Conservation (phyloP, 352 stramenopile species). For the Phytophthora fragariaefolia region DNA sequence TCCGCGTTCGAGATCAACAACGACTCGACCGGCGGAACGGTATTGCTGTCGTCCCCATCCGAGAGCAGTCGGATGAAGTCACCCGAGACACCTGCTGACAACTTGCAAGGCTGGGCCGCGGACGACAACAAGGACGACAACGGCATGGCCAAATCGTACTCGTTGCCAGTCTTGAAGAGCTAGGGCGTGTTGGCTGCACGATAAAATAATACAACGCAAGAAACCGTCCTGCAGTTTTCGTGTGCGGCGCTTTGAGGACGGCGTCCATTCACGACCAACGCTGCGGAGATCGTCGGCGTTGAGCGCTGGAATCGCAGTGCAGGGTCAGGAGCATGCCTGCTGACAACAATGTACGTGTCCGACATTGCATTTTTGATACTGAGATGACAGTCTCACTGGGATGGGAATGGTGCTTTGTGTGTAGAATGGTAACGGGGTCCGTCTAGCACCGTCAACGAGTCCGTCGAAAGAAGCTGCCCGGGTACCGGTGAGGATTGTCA, state of each 20-base stretch:
- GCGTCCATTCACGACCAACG: constrained; percentile 28
- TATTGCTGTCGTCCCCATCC: constrained; percentile 24
- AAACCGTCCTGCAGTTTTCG: no score
- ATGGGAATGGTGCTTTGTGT: background rate
- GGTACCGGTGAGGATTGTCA: constrained; percentile 53
- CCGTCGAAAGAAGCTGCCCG: constrained; percentile 47
- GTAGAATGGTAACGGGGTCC: constrained; percentile 28
- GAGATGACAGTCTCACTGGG: constrained; percentile 5
- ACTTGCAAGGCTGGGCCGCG: constrained; percentile 46
- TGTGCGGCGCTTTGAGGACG: constrained; percentile 20
- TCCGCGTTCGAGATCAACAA: constrained; percentile 34
- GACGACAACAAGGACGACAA: constrained; percentile 37
- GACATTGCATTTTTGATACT: background rate
- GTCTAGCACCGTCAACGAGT: constrained; percentile 67
- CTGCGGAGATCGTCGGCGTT: background rate
- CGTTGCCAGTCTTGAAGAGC: constrained; percentile 50
- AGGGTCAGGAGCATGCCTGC: background rate
- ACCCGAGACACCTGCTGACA: constrained; percentile 28
- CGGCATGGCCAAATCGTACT: constrained; percentile 58
- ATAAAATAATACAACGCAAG: no score
- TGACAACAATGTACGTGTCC: constrained; percentile 21
- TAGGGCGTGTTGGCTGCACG: no score
- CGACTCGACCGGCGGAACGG: constrained; percentile 7
- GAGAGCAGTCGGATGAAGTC: constrained; percentile 26
- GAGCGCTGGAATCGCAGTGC: background rate